These are phyloP conservation scores for Zasmidium citrigriseum DNA, from an alignment of 2,329 filamentous ascomycete genomes.

Conservation along the genomic window DNA sequence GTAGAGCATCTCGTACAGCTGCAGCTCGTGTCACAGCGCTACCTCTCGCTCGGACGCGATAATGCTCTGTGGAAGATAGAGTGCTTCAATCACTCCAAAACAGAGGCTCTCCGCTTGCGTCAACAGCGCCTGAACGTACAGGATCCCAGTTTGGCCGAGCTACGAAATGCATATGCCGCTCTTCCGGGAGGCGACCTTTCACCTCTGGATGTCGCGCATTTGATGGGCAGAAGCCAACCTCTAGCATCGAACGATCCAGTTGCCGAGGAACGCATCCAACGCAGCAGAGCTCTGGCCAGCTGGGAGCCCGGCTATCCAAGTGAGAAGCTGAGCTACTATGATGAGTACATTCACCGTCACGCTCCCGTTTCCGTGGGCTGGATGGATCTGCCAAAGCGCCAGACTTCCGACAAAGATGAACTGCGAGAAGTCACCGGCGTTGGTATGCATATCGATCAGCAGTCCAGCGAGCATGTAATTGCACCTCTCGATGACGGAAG, in stretches of 20 bases:
- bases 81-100: conserved; percentile 71
- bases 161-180: conserved; percentile 43
- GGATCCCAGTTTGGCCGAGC: conserved; percentile 47
- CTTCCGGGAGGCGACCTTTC: conserved; percentile 24
- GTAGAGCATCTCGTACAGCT: conserved; percentile 65
- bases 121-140: conserved; percentile 39
- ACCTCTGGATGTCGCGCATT: conserved; percentile 26
- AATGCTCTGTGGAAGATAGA: conserved; percentile 73
- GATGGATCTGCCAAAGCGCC: conserved; percentile 63
- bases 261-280: conserved; percentile 21
- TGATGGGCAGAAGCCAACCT: conserved; percentile 16
- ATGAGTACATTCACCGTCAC: conserved; percentile 82
- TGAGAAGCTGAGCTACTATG: conserved; percentile 80
- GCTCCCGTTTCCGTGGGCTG: conserved; percentile 74
- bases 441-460: conserved; percentile 61
- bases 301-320: conserved; percentile 78
- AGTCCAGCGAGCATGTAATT: conserved; percentile 63
- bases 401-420: conserved; percentile 44
- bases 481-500: conserved; percentile 84
- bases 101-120: conserved; percentile 62
- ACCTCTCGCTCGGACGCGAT: conserved; percentile 70
- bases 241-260: conserved; percentile 18
- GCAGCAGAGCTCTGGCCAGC: conserved; percentile 65
- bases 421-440: conserved; percentile 71
- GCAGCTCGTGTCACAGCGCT: conserved; percentile 67